Evolutionary conservation across 202 grass and related monocot genomes (phyloP), one percentile per base, ranked within the genome.

Genomic region (Carex sylvatica): DNA sequence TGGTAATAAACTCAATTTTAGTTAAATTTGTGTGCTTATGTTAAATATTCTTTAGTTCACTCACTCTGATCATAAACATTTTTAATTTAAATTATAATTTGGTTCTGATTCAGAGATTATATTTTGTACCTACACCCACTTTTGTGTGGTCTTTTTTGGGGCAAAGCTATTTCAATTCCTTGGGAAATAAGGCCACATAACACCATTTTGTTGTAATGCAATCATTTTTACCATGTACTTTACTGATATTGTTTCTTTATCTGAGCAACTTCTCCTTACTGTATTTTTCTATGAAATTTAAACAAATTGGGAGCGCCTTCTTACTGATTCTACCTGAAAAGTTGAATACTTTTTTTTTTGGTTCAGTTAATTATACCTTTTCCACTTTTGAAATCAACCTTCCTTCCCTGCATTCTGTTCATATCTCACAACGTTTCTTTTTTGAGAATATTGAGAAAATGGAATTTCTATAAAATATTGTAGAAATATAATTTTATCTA

Each of bases 21-120:
- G 26, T 76, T 56, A 15, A 76, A 33, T 56, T 19, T 77, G 53
- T 36, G 71, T 77, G 15, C 15, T 33, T 56, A 19, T 14, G 23
- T 55, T 55, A 74, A 26, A 3, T 74, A 16, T 28, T 83, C 55
- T 65, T 84, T 86, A 82, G 64, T 11, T 55, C 78, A 33, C 78
- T 74, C 65, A 38, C 51, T 56, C 42, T n/a, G 16, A n/a, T 35
- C 23, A 35, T 14, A 54, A 59, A 6, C 3, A 54, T 18, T 77
- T 55, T 35, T 59, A 59, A 38, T 59, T 55, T 36, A 38, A 18
- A 36, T 58, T 55, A 55, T 85, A 70, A 62, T 87, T 30, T 88
- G 71, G 82, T 86, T 64, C 52, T 38, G 46, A 70, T 87, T 26
- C 74, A 74, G 78, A 75, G 72, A 84, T 84, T 77, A 88, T 78